Evolutionary conservation across 75 land plant genomes (phyloP).

Genomic region (Sequoia sempervirens): DNA sequence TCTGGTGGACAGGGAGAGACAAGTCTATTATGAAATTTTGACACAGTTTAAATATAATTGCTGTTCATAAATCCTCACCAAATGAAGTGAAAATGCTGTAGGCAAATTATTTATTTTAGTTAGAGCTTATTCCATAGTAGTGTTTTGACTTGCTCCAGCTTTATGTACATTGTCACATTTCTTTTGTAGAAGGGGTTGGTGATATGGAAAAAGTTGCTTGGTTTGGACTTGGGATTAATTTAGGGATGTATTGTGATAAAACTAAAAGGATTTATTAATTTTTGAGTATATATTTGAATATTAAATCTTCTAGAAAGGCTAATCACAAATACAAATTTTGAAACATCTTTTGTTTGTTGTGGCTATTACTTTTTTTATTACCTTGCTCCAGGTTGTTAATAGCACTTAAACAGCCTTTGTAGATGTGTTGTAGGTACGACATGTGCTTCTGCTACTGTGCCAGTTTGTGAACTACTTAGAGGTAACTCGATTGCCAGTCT

Average conservation of each 20-base stretch:
- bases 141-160: not conserved
- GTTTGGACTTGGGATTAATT: not conserved
- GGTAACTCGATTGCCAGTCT: constrained; percentile 74
- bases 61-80: not conserved
- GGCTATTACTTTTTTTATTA: not conserved
- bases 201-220: not conserved
- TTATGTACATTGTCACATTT: not conserved
- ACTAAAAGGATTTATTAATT: not conserved
- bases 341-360: not conserved
- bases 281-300: not conserved
- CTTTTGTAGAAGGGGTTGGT: not conserved
- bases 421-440: constrained; percentile 61
- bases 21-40: not conserved
- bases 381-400: not conserved
- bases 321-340: not conserved
- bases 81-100: not conserved
- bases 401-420: not conserved
- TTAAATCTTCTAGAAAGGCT: not conserved
- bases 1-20: not conserved
- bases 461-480: constrained; percentile 88
- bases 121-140: not conserved
- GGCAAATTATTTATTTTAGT: not conserved
- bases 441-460: constrained; percentile 83
- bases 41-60: not conserved
- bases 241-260: not conserved